Evolutionary conservation across 2,329 filamentous ascomycete species (phyloP).

Genomic region (Stagonosporopsis tanaceti): DNA sequence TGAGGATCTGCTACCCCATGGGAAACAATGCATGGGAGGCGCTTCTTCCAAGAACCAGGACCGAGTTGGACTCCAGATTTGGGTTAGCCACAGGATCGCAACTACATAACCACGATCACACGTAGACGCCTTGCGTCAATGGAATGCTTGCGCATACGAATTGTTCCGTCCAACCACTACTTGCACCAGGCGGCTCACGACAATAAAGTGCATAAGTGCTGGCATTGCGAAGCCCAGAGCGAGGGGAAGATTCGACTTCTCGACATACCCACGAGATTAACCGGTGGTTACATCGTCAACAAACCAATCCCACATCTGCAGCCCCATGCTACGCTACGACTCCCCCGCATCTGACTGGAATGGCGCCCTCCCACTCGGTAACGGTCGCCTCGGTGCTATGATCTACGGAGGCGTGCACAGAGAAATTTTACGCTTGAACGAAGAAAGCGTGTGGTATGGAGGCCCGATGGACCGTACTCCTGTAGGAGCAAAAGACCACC

Average conservation of each 20-base stretch:
- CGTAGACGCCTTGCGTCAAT: conserved; percentile 11
- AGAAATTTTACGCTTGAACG: conserved; percentile 58
- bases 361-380: conserved; percentile 58
- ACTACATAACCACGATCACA: conserved; percentile 1
- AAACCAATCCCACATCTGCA: conserved; percentile 11
- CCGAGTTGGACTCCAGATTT: not conserved
- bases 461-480: conserved; percentile 54
- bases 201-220: conserved; percentile 15
- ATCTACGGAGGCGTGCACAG: conserved; percentile 55
- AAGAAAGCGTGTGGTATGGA: conserved; percentile 52
- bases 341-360: conserved; percentile 42
- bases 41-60: not conserved
- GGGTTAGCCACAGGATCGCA: conserved; percentile 2
- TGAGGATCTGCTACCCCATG: conserved; percentile 5
- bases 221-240: conserved; percentile 9
- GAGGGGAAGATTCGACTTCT: not conserved
- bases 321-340: conserved; percentile 19
- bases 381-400: conserved; percentile 58
- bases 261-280: conserved; percentile 9
- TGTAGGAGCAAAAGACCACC: conserved; percentile 40
- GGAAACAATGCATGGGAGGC: conserved; percentile 1
- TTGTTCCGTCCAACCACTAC: conserved; percentile 25
- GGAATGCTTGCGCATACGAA: not conserved
- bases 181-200: conserved; percentile 3
- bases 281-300: conserved; percentile 11